Evolutionary conservation across 2,329 filamentous ascomycete genomes (phyloP).

Genomic region (Clarireedia sp.): DNA sequence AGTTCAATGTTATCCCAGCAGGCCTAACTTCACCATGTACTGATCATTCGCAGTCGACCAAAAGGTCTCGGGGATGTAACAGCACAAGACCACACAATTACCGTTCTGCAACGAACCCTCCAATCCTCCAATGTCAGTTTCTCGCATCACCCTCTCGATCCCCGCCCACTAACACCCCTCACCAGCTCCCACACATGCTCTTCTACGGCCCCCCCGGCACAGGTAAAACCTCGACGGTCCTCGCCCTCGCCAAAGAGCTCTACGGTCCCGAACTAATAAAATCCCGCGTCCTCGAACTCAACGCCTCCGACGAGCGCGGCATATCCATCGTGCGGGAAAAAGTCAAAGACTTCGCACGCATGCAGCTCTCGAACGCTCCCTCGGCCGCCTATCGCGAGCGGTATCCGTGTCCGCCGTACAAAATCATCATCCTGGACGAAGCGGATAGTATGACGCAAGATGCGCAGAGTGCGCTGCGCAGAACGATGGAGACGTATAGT

Average conservation of each 20-base stretch:
- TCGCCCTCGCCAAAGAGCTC: constrained; percentile 93
- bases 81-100: constrained; percentile 94
- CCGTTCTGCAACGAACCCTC: constrained; percentile 82
- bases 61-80: constrained; percentile 92
- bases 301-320: constrained; percentile 96
- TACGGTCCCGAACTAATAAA: constrained; percentile 93
- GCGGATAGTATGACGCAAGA: constrained; percentile 99
- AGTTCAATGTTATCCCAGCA: constrained; percentile 20
- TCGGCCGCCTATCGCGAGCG: constrained; percentile 54
- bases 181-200: constrained; percentile 92
- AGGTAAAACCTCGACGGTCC: constrained; percentile 95
- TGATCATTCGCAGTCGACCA: constrained; percentile 61
- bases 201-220: constrained; percentile 98
- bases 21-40: constrained; percentile 11
- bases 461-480: constrained; percentile 81
- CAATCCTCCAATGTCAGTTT: constrained; percentile 77
- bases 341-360: constrained; percentile 95
- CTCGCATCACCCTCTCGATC: background rate
- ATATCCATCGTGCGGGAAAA: constrained; percentile 96
- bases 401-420: constrained; percentile 95
- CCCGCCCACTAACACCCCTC: constrained; percentile 15
- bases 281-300: constrained; percentile 93
- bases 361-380: constrained; percentile 75
- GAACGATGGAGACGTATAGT: constrained; percentile 97
- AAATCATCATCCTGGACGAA: constrained; percentile 97